A percentile compares a stretch with the other conserved stretches of the same genome.
Evolutionary conservation across 495 filamentous ascomycete species (phyloP).

Genomic region (Talaromyces nanjingensis): DNA sequence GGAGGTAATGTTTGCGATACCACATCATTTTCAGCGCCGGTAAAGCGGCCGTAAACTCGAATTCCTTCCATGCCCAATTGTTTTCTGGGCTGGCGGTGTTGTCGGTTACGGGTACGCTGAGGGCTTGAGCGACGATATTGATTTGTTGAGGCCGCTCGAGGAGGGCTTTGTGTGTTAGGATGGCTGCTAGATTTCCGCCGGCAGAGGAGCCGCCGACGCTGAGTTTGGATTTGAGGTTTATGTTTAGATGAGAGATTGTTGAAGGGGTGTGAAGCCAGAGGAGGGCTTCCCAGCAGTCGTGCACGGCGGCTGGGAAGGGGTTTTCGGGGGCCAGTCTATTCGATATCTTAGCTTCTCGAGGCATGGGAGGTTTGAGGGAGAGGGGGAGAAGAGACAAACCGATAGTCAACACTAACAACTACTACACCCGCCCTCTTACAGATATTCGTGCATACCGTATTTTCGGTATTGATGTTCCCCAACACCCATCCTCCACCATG

Average conservation of each 20-base stretch:
- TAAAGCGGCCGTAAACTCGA: conserved; percentile 43
- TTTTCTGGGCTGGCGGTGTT: conserved; percentile 43
- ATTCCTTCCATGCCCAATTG: conserved; percentile 41
- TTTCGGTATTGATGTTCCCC: conserved; percentile 53
- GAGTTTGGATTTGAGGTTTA: conserved; percentile 35
- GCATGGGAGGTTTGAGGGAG: too few relatives aligned
- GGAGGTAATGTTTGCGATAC: conserved; percentile 52
- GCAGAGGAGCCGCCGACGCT: conserved; percentile 51
- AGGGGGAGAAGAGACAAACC: conserved; percentile 22
- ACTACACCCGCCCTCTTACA: conserved; percentile 43
- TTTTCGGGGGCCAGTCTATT: conserved; percentile 47
- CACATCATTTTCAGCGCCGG: conserved; percentile 51
- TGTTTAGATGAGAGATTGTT: conserved; percentile 24
- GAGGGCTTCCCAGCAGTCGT: conserved; percentile 51
- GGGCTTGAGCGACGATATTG: conserved; percentile 42
- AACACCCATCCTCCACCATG: conserved; percentile 56
- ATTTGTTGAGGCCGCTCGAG: conserved; percentile 22
- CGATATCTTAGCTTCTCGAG: not conserved
- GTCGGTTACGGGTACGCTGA: conserved; percentile 53
- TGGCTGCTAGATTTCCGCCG: conserved; percentile 47
- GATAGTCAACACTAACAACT: conserved; percentile 50
- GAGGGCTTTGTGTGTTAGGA: conserved; percentile 48
- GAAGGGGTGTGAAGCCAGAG: conserved; percentile 44
- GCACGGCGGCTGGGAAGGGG: conserved; percentile 49
- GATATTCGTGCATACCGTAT: conserved; percentile 49